Conservation (phyloP, 441 rosid genomes). For the Mallotus repandus region DNA sequence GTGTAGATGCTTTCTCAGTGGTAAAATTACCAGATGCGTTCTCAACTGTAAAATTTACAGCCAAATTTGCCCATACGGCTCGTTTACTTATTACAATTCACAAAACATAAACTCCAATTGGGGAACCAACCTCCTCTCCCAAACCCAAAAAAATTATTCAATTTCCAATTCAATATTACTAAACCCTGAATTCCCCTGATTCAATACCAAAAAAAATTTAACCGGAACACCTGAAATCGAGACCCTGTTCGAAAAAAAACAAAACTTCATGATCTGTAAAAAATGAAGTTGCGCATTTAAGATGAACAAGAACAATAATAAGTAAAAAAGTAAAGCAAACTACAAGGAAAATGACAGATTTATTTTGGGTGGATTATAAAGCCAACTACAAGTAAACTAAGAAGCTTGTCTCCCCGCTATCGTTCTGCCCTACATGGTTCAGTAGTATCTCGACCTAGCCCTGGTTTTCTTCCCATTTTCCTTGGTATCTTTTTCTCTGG, state of each 20-base stretch:
- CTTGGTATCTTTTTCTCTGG: no score
- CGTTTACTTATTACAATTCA: constrained; percentile 48
- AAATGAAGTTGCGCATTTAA: neutral
- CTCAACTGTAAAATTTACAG: constrained; percentile 70
- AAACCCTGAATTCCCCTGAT: neutral
- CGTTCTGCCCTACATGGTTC: no score
- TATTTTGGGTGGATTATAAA: no score
- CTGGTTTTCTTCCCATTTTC: no score
- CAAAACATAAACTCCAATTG: constrained; percentile 19
- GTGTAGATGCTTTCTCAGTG: no score
- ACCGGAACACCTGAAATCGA: neutral
- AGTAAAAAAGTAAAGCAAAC: neutral
- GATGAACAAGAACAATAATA: neutral
- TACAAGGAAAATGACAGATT: no score
- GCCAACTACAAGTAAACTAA: no score
- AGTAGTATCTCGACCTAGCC: no score
- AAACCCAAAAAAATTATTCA: constrained; percentile 3
- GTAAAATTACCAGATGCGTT: constrained; percentile 20
- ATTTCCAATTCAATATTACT: constrained; percentile 1
- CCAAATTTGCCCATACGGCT: constrained; percentile 85
- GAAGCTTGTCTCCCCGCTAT: no score
- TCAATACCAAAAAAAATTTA: neutral
- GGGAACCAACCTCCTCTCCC: neutral
- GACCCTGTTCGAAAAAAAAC: constrained; percentile 9
- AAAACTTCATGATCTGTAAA: constrained; percentile 11